Base-by-base conservation (phyloP, 1,284 basidiomycete species). In the Heterobasidion annosum region DNA sequence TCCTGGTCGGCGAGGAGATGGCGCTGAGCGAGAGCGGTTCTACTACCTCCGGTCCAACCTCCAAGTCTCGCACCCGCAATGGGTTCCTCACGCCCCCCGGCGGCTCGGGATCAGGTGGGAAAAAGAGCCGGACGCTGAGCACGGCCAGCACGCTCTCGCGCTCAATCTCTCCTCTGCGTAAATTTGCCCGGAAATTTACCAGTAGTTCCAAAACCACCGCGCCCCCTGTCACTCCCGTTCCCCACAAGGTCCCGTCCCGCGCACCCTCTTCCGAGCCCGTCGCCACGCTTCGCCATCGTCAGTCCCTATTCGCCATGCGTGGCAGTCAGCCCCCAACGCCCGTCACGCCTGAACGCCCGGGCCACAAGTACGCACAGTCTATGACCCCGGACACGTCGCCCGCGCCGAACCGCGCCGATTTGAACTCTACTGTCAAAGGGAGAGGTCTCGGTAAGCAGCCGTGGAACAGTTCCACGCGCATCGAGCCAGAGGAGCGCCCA, bases 391-490 rank as follows among this genome's bases (percentile, higher is more conserved):
- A 86, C 18, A 76, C 81, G 3, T 83, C 85, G 3, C 82, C 83
- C 33, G 63, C 62, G 5, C 59, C 64, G 8, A 63, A 59, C 52
- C 58, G 61, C 48, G 37, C 61, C 44, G 78, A 73, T 52, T 56
- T 54, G 44, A 62, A 74, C 59, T 57, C 65, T 37, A 78, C 78
- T 33, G 60, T 75, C 45, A 79, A 77, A 63, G 64, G 54, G 50
- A 68, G 69, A 40, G 54, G 40, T 10, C 51, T 53, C 3, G 25
- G 53, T 18, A 60, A 56, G 55, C 68, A 73, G 34, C 66, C 70
- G 19, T 92, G 89, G 89, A 92, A 92, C 63, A 78, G 83, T 60
- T 91, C 89, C 2, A 91, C 88, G 2, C 88, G 75, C 63, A 75
- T 90, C 13, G 73, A 80, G 49, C 57, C 67, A 4, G 83, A 83